These are phyloP conservation scores for Paxillus rubicundulus DNA, from an alignment of 768 basidiomycete genomes.

Conservation along the genomic window DNA sequence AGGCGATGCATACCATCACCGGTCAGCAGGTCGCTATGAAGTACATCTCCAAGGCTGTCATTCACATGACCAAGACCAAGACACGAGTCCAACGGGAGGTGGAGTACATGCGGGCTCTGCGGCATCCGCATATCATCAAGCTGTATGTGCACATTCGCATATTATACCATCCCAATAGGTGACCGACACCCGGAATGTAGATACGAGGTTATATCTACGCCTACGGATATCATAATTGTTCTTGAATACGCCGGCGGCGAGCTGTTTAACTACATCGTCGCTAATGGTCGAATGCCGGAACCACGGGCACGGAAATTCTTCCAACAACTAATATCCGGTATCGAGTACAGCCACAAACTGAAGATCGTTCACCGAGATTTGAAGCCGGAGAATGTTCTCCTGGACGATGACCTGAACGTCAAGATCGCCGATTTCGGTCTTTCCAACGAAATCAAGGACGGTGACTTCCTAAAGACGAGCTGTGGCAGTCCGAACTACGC, in stretches of 20 bases:
- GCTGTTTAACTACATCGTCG: constrained; percentile 96
- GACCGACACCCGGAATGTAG: constrained; percentile 33
- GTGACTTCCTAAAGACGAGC: constrained; percentile 94
- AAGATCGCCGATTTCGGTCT: constrained; percentile 99
- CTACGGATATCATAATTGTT: constrained; percentile 96
- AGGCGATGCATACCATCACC: constrained; percentile 91
- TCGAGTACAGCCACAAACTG: constrained; percentile 94
- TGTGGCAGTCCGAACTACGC: constrained; percentile 99
- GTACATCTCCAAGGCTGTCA: constrained; percentile 92
- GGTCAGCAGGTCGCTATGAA: constrained; percentile 98
- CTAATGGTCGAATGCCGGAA: constrained; percentile 90
- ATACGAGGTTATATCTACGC: constrained; percentile 88
- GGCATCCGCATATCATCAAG: constrained; percentile 98
- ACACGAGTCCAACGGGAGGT: constrained; percentile 92
- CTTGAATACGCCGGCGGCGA: constrained; percentile 96
- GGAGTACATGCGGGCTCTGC: constrained; percentile 91
- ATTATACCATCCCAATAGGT: constrained; percentile 1
- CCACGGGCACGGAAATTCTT: constrained; percentile 89
- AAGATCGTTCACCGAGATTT: constrained; percentile 98
- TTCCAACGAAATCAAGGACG: constrained; percentile 93
- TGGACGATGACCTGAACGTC: constrained; percentile 83
- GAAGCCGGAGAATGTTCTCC: constrained; percentile 93
- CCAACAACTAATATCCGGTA: constrained; percentile 96
- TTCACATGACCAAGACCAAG: constrained; percentile 88
- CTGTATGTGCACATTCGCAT: constrained; percentile 52